Conservation (phyloP, 2,329 filamentous ascomycete genomes). For the Microdochium bolleyi region DNA sequence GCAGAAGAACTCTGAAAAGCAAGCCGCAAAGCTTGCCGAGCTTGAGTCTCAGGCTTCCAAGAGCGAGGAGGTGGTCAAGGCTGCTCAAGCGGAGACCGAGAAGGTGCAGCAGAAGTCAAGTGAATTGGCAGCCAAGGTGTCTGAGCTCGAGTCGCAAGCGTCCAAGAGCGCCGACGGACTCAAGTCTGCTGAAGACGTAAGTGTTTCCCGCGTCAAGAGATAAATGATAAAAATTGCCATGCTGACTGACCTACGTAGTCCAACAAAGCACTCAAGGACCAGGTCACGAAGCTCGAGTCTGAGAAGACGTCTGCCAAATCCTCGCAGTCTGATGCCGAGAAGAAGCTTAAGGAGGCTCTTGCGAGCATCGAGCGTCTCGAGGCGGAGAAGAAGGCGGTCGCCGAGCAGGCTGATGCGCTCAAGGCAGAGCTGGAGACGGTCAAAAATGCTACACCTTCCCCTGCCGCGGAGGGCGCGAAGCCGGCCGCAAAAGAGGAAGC, state of each 20-base stretch:
- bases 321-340: not conserved
- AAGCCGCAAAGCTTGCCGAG: not conserved
- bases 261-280: not conserved
- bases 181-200: not conserved
- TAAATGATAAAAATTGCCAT: not conserved
- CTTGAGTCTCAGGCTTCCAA: not conserved
- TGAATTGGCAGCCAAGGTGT: not conserved
- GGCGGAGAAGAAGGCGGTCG: not conserved
- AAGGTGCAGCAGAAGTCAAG: not conserved
- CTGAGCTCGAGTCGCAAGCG: not conserved
- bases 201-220: not conserved
- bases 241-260: not conserved
- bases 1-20: not conserved
- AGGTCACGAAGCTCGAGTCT: not conserved
- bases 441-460: not conserved
- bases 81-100: not conserved
- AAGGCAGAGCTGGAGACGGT: not conserved
- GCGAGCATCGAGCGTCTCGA: not conserved
- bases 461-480: not conserved
- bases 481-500: not conserved
- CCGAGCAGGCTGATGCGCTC: not conserved
- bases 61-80: not conserved
- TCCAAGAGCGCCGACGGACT: not conserved
- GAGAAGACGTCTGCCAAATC: not conserved
- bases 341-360: not conserved